phyloP scores from a whole-genome alignment of 768 basidiomycete species.

The Lepiota subincarnata region DNA sequence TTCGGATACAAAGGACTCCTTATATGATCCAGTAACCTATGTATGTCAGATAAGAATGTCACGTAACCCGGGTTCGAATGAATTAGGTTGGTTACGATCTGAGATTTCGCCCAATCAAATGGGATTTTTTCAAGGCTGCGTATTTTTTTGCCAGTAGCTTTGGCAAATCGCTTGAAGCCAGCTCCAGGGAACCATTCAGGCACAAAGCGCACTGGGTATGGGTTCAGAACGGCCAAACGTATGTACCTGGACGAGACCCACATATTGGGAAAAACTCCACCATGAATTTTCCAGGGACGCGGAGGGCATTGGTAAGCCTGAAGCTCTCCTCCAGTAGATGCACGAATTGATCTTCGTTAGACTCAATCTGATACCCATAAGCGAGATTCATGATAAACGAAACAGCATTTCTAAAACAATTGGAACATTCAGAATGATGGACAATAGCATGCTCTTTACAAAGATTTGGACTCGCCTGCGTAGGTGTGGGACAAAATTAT shows the following conservation, averaged over 20 bases:
- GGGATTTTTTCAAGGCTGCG: constrained; percentile 22
- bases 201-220: constrained; percentile 29
- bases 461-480: constrained; percentile 22
- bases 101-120: constrained; percentile 26
- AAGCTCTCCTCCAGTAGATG: constrained; percentile 27
- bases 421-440: not conserved
- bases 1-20: constrained; percentile 31
- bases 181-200: constrained; percentile 43
- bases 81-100: constrained; percentile 22
- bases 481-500: constrained; percentile 24
- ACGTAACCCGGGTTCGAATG: not conserved
- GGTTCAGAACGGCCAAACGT: not conserved
- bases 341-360: constrained; percentile 31
- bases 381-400: constrained; percentile 33
- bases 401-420: constrained; percentile 26
- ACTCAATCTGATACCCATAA: constrained; percentile 35
- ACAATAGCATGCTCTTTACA: not conserved
- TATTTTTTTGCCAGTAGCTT: constrained; percentile 15
- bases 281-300: constrained; percentile 30
- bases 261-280: constrained; percentile 38
- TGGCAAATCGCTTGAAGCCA: constrained; percentile 31
- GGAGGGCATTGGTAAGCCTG: constrained; percentile 19
- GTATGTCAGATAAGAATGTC: constrained; percentile 3
- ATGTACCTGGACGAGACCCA: constrained; percentile 17
- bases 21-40: constrained; percentile 20